Percentiles rank a stretch among this genome's conserved stretches.
Conservation (phyloP, 345 rosid species). For the Salix udensis region DNA sequence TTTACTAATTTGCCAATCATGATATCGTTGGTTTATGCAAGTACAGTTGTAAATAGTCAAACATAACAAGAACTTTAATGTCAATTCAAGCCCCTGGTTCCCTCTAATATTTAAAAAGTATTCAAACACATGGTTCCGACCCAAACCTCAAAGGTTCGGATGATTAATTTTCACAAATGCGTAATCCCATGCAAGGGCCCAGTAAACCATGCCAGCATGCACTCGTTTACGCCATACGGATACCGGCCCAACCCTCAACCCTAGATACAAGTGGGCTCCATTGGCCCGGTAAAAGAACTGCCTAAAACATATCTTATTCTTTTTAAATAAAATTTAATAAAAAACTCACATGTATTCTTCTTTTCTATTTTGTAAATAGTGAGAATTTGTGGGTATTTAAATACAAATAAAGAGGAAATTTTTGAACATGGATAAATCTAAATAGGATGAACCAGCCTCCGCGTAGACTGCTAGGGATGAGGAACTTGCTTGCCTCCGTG, state of each 20-base stretch:
- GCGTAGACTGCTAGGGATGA: no score
- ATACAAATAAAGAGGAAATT: background rate
- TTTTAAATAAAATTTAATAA: constrained; percentile 2
- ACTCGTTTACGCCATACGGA: constrained; percentile 7
- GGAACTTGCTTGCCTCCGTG: no score
- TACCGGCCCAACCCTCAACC: constrained; percentile 37
- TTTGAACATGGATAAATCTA: background rate
- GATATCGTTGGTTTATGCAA: background rate
- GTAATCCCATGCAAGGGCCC: constrained; percentile 14
- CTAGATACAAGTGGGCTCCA: constrained; percentile 25
- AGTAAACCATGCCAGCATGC: constrained; percentile 25
- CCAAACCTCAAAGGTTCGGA: constrained; percentile 39
- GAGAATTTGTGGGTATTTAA: background rate
- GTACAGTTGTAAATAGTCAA: background rate
- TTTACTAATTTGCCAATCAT: background rate
- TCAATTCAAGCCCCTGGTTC: constrained; percentile 17
- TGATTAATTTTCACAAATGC: background rate
- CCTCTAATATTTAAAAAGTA: constrained; percentile 36
- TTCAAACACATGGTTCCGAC: constrained; percentile 51
- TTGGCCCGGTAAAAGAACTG: constrained; percentile 19
- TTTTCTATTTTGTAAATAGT: background rate
- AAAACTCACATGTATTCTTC: background rate
- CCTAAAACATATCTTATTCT: background rate
- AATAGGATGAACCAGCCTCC: no score
- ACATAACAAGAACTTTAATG: background rate